These are phyloP conservation scores for Epicoccum nigrum DNA, from an alignment of 2,329 filamentous ascomycete species.

Conservation along the genomic window DNA sequence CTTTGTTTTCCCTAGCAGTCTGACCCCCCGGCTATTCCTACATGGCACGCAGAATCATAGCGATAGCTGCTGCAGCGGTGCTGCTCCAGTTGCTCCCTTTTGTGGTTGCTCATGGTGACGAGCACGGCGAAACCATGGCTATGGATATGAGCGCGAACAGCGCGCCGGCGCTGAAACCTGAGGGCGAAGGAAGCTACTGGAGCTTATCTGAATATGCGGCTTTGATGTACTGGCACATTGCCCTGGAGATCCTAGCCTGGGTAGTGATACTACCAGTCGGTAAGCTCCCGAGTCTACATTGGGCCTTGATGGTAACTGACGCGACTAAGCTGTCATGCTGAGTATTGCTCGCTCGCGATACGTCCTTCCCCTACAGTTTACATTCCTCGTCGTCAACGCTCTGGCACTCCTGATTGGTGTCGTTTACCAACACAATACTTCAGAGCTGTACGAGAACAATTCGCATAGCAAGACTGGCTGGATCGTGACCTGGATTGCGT, in stretches of 20 bases:
- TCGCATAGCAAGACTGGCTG: constrained; percentile 89
- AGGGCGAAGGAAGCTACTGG: constrained; percentile 61
- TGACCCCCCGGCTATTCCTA: constrained; percentile 18
- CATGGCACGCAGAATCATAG: constrained; percentile 35
- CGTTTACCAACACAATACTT: constrained; percentile 77
- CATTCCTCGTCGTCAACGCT: constrained; percentile 52
- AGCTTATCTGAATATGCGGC: constrained; percentile 58
- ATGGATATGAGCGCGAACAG: constrained; percentile 35
- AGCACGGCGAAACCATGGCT: constrained; percentile 35
- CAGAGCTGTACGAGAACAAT: constrained; percentile 85
- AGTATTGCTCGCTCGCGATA: constrained; percentile 80
- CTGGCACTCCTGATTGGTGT: constrained; percentile 49
- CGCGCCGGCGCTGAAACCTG: constrained; percentile 23
- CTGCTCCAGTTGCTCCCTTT: constrained; percentile 50
- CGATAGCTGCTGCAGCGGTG: constrained; percentile 44
- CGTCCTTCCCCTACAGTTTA: constrained; percentile 71
- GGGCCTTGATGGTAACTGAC: constrained; percentile 31
- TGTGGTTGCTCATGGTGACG: constrained; percentile 51
- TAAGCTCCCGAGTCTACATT: constrained; percentile 51
- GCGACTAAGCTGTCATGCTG: constrained; percentile 74
- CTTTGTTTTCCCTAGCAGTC: background rate
- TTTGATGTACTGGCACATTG: constrained; percentile 72
- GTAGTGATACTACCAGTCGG: constrained; percentile 74
- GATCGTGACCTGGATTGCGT: constrained; percentile 75
- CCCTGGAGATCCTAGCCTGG: constrained; percentile 74